These are phyloP conservation scores for Physcia stellaris DNA, from an alignment of 495 filamentous ascomycete genomes.

Conservation along the genomic window DNA sequence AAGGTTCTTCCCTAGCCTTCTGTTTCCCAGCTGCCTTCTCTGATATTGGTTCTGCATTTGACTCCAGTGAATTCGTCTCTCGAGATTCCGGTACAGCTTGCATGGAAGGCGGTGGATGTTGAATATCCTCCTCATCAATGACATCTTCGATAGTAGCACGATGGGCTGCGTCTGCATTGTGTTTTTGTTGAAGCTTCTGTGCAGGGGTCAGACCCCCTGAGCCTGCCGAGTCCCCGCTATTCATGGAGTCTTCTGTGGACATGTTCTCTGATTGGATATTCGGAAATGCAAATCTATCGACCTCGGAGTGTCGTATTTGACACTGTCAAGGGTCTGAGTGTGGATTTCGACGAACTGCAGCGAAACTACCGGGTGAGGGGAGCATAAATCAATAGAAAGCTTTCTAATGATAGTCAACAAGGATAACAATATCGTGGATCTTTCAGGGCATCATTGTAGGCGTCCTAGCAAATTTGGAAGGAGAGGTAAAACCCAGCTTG, in stretches of 20 bases:
- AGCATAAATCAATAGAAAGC: too few species aligned
- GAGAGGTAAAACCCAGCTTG: too few species aligned
- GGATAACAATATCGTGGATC: too few species aligned
- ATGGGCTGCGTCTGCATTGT: conserved; percentile 51
- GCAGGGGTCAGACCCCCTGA: conserved; percentile 38
- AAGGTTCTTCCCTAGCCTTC: conserved; percentile 28
- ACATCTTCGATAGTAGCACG: conserved; percentile 64
- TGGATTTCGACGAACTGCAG: too few species aligned
- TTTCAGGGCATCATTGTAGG: too few species aligned
- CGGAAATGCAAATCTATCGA: too few species aligned
- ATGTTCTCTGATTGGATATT: too few species aligned
- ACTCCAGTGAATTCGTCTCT: not conserved
- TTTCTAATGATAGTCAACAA: too few species aligned
- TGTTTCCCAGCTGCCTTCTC: conserved; percentile 52
- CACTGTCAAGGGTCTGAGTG: too few species aligned
- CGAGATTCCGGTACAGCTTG: conserved; percentile 1
- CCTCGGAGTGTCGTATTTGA: too few species aligned
- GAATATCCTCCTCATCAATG: conserved; percentile 63
- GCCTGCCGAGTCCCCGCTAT: conserved; percentile 23
- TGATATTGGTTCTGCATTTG: conserved; percentile 23
- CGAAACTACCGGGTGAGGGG: too few species aligned
- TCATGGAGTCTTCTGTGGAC: conserved; percentile 31
- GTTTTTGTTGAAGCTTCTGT: conserved; percentile 65
- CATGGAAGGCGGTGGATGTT: conserved; percentile 39
- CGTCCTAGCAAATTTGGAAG: too few species aligned